phyloP scores from a whole-genome alignment of 2,329 filamentous ascomycete species.

The Leptosphaerulina australis region DNA sequence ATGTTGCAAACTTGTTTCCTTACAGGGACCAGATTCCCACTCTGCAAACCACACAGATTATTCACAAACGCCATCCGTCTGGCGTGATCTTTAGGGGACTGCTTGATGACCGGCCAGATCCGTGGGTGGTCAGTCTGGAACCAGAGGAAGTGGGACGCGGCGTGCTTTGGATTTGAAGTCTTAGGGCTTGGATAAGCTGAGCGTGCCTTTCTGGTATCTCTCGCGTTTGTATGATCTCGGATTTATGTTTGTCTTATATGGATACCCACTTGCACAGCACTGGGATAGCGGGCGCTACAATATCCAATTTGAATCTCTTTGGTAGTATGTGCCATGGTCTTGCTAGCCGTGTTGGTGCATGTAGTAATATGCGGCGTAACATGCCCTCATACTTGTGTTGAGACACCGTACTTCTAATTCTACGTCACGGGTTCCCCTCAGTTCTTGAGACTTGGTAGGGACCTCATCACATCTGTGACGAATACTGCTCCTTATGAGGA shows the following conservation, averaged over 20 bases:
- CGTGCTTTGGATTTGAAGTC: neutral
- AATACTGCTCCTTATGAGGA: too few relatives aligned
- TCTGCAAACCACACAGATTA: neutral
- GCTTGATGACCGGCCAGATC: neutral
- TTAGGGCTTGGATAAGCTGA: too few relatives aligned
- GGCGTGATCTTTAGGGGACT: neutral
- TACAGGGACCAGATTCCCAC: slow-evolving; percentile 21
- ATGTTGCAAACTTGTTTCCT: slow-evolving; percentile 31
- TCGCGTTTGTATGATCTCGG: neutral
- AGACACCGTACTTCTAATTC: too few relatives aligned
- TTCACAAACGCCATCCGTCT: neutral
- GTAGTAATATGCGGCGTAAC: too few relatives aligned
- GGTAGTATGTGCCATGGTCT: neutral
- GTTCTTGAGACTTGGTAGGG: too few relatives aligned
- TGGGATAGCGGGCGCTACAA: neutral
- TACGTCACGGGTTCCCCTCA: too few relatives aligned
- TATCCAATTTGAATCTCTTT: neutral
- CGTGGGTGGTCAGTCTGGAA: neutral
- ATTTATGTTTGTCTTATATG: neutral
- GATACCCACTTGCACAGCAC: slow-evolving; percentile 4
- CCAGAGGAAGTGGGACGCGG: neutral
- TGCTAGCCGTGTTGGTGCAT: too few relatives aligned
- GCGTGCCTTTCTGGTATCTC: neutral
- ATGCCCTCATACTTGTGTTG: too few relatives aligned
- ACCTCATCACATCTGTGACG: too few relatives aligned